Evolutionary conservation across 495 filamentous ascomycete species (phyloP).

Genomic region (Hamigera avellanea): DNA sequence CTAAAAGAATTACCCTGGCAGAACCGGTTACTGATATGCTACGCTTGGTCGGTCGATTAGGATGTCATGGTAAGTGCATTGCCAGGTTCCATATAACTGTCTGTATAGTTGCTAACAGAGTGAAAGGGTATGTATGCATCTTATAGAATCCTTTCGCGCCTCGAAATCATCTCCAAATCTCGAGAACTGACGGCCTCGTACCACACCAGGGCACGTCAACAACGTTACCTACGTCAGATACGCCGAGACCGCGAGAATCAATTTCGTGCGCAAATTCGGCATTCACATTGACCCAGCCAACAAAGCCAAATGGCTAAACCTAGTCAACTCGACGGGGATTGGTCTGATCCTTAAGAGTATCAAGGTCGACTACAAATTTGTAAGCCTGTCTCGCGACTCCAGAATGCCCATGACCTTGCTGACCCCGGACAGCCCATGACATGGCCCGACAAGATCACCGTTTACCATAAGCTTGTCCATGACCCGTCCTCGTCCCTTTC

Average conservation of each 20-base stretch:
- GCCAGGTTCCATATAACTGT: neutral
- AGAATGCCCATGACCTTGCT: no score
- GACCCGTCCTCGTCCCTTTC: conserved; percentile 27
- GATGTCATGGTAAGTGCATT: conserved; percentile 38
- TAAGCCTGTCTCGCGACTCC: conserved; percentile 26
- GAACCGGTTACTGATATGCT: no score
- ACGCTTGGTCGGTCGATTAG: conserved; percentile 17
- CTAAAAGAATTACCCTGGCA: neutral
- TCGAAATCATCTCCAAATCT: neutral
- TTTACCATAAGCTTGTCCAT: conserved; percentile 71
- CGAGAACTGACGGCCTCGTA: neutral
- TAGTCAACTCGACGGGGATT: conserved; percentile 51
- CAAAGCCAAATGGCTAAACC: conserved; percentile 53
- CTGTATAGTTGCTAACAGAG: neutral
- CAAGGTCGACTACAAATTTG: conserved; percentile 84
- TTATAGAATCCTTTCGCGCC: no score
- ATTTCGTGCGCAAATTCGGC: conserved; percentile 72
- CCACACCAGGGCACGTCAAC: conserved; percentile 63
- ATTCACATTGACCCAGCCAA: conserved; percentile 55
- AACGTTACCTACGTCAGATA: conserved; percentile 78
- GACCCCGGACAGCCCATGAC: conserved; percentile 57
- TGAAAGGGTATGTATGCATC: neutral
- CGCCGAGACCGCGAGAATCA: conserved; percentile 74
- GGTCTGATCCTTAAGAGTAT: conserved; percentile 78
- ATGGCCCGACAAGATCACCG: conserved; percentile 76